Evolutionary conservation across 345 rosid genomes (phyloP), one percentile per base, ranked within the genome.

Genomic region (Raphanus sativus): DNA sequence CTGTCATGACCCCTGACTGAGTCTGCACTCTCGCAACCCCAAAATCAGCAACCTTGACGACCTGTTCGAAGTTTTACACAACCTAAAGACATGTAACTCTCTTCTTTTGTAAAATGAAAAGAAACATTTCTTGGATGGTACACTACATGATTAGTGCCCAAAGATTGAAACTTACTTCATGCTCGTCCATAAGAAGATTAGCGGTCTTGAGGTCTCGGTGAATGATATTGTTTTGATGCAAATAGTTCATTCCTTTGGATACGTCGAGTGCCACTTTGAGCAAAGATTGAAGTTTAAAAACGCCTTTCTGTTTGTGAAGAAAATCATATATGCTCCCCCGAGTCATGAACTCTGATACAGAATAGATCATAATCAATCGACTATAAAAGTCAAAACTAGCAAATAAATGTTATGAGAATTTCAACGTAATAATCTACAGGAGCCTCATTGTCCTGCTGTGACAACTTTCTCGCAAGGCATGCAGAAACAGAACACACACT

Each of bases 101-200:
- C 6, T 13, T 63, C 58, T 26, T 21, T 21, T 6, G n/a, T 7
- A 45, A 17, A 62, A 2, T 8, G 6, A 26, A 52, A 36, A 55
- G 8, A 17, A 54, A 54, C 9, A 8, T 28, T 29, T 21, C 32
- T 15, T n/a, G 26, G 58, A 12, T 36, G 38, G 40, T 50, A 38
- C 8, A 21, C 26, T 28, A 58, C 34, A 56, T 12, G 6, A 60
- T 6, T 36, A 50, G 64, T 67, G 28, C 2, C 9, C 54, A 69
- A 16, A 79, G 34, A 62, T 1, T 11, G 69, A 65, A 56, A 62
- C 89, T 87, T 88, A 92, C 99, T 54, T 89, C 98, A 80, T 95
- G 89, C 83, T 95, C 99, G 80, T 95, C 99, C 98, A 92, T 95
- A 61, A 92, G 88, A 82, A 95, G 98, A 87, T 95, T 95, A 70